Evolutionary conservation across 2,329 filamentous ascomycete species (phyloP).

Genomic region (Ambrosiella xylebori): DNA sequence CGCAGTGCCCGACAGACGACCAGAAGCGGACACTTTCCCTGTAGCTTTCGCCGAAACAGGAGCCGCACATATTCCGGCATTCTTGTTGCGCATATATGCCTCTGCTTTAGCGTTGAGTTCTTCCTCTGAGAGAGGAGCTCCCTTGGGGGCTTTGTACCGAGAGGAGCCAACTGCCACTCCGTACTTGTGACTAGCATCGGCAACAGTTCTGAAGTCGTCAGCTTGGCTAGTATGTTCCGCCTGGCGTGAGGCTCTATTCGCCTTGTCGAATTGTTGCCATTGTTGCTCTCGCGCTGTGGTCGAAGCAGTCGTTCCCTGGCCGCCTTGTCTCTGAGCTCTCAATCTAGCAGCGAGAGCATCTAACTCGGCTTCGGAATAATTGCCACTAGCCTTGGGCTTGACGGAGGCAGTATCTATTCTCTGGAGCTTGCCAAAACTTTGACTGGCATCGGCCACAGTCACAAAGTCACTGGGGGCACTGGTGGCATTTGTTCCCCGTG

Average conservation of each 20-base stretch:
- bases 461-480: conserved; percentile 1
- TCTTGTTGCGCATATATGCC: conserved; percentile 1
- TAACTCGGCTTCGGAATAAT: background rate
- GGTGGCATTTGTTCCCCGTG: background rate
- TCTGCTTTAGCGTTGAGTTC: conserved; percentile 1
- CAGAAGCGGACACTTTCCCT: background rate
- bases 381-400: background rate
- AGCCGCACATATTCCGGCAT: background rate
- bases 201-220: conserved; percentile 4
- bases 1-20: background rate
- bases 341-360: background rate
- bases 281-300: background rate
- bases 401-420: background rate
- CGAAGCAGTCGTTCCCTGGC: background rate
- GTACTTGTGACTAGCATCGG: conserved; percentile 8
- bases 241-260: background rate
- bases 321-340: background rate
- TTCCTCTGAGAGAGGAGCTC: background rate
- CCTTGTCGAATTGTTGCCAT: background rate
- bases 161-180: background rate
- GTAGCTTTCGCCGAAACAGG: background rate
- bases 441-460: conserved; percentile 6
- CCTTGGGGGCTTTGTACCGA: background rate
- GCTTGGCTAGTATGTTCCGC: background rate
- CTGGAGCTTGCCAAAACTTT: background rate